phyloP scores from a whole-genome alignment of 306 rosid genomes.

The Vigna radiata region DNA sequence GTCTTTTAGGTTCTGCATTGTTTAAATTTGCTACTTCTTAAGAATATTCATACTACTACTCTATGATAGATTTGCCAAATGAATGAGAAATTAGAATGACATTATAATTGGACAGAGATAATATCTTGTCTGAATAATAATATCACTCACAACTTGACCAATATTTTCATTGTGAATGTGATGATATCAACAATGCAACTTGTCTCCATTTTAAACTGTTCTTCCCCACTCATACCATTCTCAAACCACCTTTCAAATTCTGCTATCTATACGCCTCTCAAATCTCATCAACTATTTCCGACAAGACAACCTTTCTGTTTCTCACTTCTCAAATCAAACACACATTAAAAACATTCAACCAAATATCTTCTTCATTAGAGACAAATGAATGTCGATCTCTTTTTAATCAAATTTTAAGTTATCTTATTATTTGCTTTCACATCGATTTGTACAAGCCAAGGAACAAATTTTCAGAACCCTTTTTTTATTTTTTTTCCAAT shows the following conservation, averaged over 20 bases:
- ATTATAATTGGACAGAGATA: background rate
- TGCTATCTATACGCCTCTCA: background rate
- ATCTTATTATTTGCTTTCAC: background rate
- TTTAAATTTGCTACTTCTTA: no score
- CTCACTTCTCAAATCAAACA: background rate
- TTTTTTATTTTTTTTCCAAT: background rate
- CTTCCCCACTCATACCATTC: constrained; percentile 8
- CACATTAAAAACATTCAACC: background rate
- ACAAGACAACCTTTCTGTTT: constrained; percentile 8
- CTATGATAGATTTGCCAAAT: no score
- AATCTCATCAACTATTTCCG: constrained; percentile 19
- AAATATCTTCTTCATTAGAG: background rate
- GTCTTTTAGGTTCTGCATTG: no score
- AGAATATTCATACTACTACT: no score
- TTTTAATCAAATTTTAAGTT: background rate
- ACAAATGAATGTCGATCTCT: background rate
- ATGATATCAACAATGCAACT: constrained; percentile 5
- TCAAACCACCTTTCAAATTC: background rate
- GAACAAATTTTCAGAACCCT: background rate
- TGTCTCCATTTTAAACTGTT: constrained; percentile 25
- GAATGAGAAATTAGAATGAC: no score
- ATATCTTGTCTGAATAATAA: background rate
- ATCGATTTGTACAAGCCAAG: background rate
- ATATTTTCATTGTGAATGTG: constrained; percentile 20
- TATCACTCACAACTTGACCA: constrained; percentile 13